These are phyloP conservation scores for Candida neerlandica DNA, from an alignment of 1,139 yeast species.

Conservation along the genomic window DNA sequence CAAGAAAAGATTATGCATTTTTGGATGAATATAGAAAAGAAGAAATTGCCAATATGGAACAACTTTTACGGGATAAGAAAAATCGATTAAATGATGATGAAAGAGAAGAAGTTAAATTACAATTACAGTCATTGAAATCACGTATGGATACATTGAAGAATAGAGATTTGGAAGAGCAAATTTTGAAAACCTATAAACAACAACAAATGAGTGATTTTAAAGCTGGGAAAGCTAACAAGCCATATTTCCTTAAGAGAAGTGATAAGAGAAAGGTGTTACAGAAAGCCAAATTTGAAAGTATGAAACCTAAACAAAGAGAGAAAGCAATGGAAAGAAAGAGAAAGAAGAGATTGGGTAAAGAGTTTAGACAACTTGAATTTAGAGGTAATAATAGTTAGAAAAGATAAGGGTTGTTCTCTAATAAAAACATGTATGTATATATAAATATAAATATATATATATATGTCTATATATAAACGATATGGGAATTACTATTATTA, in stretches of 20 bases:
- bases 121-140: slow-evolving; percentile 66
- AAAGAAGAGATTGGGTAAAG: slow-evolving; percentile 90
- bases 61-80: slow-evolving; percentile 59
- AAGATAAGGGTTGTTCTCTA: too few species aligned
- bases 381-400: slow-evolving; percentile 13
- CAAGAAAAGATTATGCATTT: slow-evolving; percentile 78
- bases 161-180: slow-evolving; percentile 71
- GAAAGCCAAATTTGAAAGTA: slow-evolving; percentile 81
- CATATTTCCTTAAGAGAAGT: slow-evolving; percentile 71
- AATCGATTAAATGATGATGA: slow-evolving; percentile 50
- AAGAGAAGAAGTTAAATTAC: slow-evolving; percentile 52
- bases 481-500: neutral
- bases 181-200: slow-evolving; percentile 55
- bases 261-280: slow-evolving; percentile 85
- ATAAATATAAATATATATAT: neutral
- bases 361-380: slow-evolving; percentile 78
- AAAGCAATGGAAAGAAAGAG: slow-evolving; percentile 91
- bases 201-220: slow-evolving; percentile 48
- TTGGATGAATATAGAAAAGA: slow-evolving; percentile 79
- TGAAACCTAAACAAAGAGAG: slow-evolving; percentile 83
- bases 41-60: slow-evolving; percentile 66
- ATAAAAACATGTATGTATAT: neutral
- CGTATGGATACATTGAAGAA: slow-evolving; percentile 76
- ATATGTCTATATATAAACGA: neutral
- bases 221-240: slow-evolving; percentile 50